These are phyloP conservation scores for Pseudopithomyces chartarum DNA, from an alignment of 2,329 filamentous ascomycete genomes.

Conservation along the genomic window DNA sequence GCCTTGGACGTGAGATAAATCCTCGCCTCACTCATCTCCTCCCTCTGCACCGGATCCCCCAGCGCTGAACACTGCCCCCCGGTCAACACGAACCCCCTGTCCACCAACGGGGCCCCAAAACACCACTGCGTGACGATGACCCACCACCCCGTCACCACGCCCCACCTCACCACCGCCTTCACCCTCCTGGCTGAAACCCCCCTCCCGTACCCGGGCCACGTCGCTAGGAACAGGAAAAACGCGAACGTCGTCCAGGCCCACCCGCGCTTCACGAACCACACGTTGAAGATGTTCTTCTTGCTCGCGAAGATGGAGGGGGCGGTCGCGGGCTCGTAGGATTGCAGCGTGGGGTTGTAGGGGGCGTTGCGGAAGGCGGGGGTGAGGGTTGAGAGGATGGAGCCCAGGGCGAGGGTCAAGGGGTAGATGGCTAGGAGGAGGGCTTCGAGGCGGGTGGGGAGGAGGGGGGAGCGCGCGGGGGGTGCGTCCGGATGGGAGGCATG, in stretches of 20 bases:
- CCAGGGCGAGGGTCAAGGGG: constrained; percentile 77
- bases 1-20: constrained; percentile 73
- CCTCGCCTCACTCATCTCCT: constrained; percentile 51
- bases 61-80: constrained; percentile 79
- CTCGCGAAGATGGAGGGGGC: constrained; percentile 89
- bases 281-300: constrained; percentile 91
- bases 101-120: constrained; percentile 88
- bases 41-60: constrained; percentile 53
- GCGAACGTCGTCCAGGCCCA: constrained; percentile 89
- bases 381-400: constrained; percentile 78
- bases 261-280: constrained; percentile 91
- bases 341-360: constrained; percentile 65
- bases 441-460: constrained; percentile 73
- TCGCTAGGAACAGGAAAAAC: constrained; percentile 71
- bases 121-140: constrained; percentile 93
- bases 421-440: constrained; percentile 70
- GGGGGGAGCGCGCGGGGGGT: constrained; percentile 55
- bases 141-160: constrained; percentile 77
- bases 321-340: constrained; percentile 64
- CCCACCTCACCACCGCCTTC: constrained; percentile 71
- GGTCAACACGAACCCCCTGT: constrained; percentile 85
- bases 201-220: constrained; percentile 64
- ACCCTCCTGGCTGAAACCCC: constrained; percentile 51
- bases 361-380: constrained; percentile 70
- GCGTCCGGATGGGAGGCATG: not conserved